phyloP scores from a whole-genome alignment of 208 protist species.

The Leishmania mexicana region DNA sequence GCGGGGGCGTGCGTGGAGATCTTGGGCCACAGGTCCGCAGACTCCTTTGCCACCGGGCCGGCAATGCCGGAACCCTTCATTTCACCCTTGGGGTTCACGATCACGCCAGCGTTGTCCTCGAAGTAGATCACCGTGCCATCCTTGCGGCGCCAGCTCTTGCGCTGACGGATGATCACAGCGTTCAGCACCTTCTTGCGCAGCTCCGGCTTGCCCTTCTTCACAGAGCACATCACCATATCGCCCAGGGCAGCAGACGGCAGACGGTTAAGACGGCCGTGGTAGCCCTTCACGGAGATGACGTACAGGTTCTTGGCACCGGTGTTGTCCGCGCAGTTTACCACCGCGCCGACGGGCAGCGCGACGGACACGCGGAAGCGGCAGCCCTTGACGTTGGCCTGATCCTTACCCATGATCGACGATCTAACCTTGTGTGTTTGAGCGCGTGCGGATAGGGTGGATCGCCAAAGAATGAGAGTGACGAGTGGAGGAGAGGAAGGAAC shows the following conservation, averaged over 20 bases:
- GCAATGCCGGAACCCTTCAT: constrained; percentile 99
- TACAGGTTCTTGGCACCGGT: constrained; percentile 99
- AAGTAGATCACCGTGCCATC: constrained; percentile 99
- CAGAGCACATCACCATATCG: constrained; percentile 99
- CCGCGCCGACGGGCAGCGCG: constrained; percentile 98
- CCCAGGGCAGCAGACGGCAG: constrained; percentile 97
- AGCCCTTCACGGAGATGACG: constrained; percentile 98
- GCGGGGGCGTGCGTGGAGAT: constrained; percentile 96
- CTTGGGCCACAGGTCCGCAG: constrained; percentile 99
- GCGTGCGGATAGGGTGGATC: background rate
- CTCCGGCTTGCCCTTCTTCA: constrained; percentile 99
- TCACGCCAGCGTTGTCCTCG: constrained; percentile 99
- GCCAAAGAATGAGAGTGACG: constrained; percentile 18
- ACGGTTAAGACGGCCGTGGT: constrained; percentile 98
- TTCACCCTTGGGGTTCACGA: constrained; percentile 99
- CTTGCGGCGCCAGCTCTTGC: constrained; percentile 98
- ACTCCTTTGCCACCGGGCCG: constrained; percentile 99
- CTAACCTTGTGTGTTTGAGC: constrained; percentile 19
- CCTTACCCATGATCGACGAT: constrained; percentile 87
- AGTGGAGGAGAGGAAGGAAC: constrained; percentile 13
- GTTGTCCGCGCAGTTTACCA: constrained; percentile 99
- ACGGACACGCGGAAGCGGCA: constrained; percentile 99
- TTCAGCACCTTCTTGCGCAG: constrained; percentile 99
- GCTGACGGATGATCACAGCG: constrained; percentile 99
- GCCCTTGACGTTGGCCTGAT: constrained; percentile 90